Percentiles rank a stretch among this genome's conserved stretches.
These are phyloP conservation scores for Colletotrichum navitas DNA, from an alignment of 2,329 filamentous ascomycete genomes.

Conservation along the genomic window DNA sequence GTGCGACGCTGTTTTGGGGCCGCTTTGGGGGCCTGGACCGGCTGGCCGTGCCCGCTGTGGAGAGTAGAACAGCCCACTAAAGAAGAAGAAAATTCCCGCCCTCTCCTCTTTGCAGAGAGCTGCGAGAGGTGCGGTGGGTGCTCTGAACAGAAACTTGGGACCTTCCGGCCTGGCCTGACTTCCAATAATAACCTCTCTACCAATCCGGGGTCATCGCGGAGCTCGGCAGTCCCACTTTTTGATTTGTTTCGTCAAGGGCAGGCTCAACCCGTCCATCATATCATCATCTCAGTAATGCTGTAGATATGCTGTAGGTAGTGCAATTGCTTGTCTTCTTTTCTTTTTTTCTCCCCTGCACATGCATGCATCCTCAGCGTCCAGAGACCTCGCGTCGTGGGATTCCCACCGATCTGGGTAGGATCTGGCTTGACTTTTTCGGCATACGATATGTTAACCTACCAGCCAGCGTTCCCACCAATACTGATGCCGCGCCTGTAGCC, in stretches of 20 bases:
- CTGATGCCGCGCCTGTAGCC: constrained; percentile 3
- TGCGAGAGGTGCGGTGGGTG: no score
- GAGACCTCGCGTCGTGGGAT: neutral
- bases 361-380: neutral
- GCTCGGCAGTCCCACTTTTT: constrained; percentile 21
- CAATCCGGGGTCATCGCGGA: constrained; percentile 21
- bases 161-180: neutral
- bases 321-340: neutral
- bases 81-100: neutral
- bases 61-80: constrained; percentile 17
- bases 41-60: constrained; percentile 33
- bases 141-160: neutral
- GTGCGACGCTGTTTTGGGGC: constrained; percentile 33
- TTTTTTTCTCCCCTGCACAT: neutral
- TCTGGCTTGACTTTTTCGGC: neutral
- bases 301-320: neutral
- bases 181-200: constrained; percentile 29
- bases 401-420: neutral
- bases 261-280: neutral
- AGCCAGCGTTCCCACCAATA: neutral
- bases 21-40: constrained; percentile 25
- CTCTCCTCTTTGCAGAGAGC: neutral
- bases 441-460: neutral
- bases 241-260: constrained; percentile 24
- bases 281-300: neutral